Conservation (phyloP, 2,329 filamentous ascomycete species). For the Clathrospora elynae region DNA sequence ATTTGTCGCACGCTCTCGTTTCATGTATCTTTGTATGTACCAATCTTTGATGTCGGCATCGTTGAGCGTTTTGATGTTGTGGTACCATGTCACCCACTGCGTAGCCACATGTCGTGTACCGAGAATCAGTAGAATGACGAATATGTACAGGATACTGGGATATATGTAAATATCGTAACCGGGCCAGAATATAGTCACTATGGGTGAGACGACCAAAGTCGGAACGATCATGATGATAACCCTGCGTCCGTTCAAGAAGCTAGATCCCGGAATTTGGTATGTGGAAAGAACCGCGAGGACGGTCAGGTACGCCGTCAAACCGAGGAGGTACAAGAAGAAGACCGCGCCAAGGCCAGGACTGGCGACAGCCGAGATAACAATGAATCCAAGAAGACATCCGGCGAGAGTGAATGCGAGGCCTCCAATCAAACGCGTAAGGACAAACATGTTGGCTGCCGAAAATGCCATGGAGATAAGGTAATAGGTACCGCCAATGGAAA, state of each 20-base stretch:
- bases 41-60: slow-evolving; percentile 59
- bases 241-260: slow-evolving; percentile 62
- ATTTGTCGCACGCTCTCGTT: slow-evolving; percentile 14
- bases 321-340: slow-evolving; percentile 64
- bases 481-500: slow-evolving; percentile 66
- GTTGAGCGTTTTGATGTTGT: slow-evolving; percentile 56
- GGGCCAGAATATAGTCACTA: slow-evolving; percentile 59
- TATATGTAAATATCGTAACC: slow-evolving; percentile 63
- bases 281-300: slow-evolving; percentile 57
- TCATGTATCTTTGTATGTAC: slow-evolving; percentile 49
- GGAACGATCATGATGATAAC: slow-evolving; percentile 62
- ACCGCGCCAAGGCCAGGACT: slow-evolving; percentile 56
- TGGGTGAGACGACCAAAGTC: slow-evolving; percentile 61
- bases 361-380: slow-evolving; percentile 55
- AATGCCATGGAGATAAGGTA: slow-evolving; percentile 64
- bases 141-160: slow-evolving; percentile 59
- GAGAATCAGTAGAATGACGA: slow-evolving; percentile 58
- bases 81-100: slow-evolving; percentile 65
- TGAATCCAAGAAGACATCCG: slow-evolving; percentile 58
- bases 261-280: slow-evolving; percentile 58
- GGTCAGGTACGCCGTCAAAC: slow-evolving; percentile 64
- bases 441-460: slow-evolving; percentile 61
- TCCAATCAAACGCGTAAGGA: slow-evolving; percentile 59
- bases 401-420: slow-evolving; percentile 58
- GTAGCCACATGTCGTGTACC: slow-evolving; percentile 60